phyloP scores from a whole-genome alignment of 192 early-diverging fungal genomes.

The Mortierella alpina region DNA sequence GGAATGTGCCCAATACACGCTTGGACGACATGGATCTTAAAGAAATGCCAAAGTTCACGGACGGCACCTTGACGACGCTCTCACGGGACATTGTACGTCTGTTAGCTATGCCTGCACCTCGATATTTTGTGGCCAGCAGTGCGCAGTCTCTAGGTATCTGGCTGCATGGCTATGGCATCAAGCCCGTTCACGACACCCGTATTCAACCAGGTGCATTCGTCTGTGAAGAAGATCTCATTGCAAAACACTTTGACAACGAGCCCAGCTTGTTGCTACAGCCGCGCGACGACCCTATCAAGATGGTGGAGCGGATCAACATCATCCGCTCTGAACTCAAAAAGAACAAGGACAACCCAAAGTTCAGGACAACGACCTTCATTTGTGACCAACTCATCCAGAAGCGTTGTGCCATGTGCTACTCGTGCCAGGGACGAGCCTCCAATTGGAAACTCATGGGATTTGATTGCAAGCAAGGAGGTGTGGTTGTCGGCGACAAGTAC shows the following conservation, averaged over 20 bases:
- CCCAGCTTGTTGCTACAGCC: constrained; percentile 12
- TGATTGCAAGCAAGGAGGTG: constrained; percentile 56
- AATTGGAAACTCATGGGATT: constrained; percentile 68
- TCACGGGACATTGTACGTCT: constrained; percentile 62
- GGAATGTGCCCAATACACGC: constrained; percentile 47
- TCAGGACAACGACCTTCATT: constrained; percentile 27
- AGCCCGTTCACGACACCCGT: constrained; percentile 61
- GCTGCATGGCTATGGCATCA: constrained; percentile 63
- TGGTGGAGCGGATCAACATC: constrained; percentile 58
- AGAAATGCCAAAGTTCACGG: constrained; percentile 61
- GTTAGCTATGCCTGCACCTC: constrained; percentile 56
- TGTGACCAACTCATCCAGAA: constrained; percentile 52
- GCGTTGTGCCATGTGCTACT: constrained; percentile 64
- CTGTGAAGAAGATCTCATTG: constrained; percentile 66
- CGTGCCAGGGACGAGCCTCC: constrained; percentile 57
- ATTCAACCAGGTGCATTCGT: constrained; percentile 65
- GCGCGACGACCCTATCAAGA: constrained; percentile 41
- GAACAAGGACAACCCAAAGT: constrained; percentile 52
- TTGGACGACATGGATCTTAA: constrained; percentile 52
- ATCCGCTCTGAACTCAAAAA: constrained; percentile 52
- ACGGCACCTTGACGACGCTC: constrained; percentile 63
- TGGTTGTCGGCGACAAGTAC: constrained; percentile 52
- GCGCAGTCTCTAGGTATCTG: constrained; percentile 66
- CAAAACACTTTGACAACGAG: constrained; percentile 64
- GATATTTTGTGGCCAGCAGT: constrained; percentile 61